Evolutionary conservation across 2,329 filamentous ascomycete species (phyloP), one percentile per base, ranked within the genome.

Genomic region (Sporothrix inflata): DNA sequence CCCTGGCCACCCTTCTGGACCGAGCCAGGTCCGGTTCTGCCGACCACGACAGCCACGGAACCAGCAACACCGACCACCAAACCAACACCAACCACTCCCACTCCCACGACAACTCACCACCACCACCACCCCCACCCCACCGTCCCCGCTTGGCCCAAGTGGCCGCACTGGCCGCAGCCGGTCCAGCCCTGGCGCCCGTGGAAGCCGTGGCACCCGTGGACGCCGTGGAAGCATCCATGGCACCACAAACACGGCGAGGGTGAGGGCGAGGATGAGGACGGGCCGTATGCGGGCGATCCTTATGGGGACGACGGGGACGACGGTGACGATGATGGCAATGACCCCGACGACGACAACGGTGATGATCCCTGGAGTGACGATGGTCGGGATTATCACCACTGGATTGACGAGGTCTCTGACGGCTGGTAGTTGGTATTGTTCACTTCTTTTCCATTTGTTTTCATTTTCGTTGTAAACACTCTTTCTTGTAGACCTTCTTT

Each of bases 71-170:
- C 8, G 16, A 21, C 57, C 24, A 24, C 24, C 8, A 3, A 12
- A 14, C 8, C 57, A 4, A 40, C 57, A 3, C 38, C 8, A 27
- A 60, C 55, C 9, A 27, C 30, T 3, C 19, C n/a, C 34, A 40
- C 57, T 47, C 19, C 19, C 19, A 42, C 30, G 30, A 34, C 30
- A 3, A 34, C 30, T 34, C 30, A 34, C 30, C 30, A 34, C 30
- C 30, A 34, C 53, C 53, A 63, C n/a, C 57, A 63, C 2, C 38
- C 57, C 38, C 57, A 38, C 34, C 55, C 55, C 16, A 34, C 30
- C 16, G 57, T 63, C 38, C 34, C 57, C 8, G 57, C 57, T 70
- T 66, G 63, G 45, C 45, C 65, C 8, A 53, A 38, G 24, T 53
- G 45, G 30, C 30, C 42, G 27, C 42, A 67, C 14, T 51, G 42